phyloP scores from a whole-genome alignment of 1,284 basidiomycete species.

The Ceratobasidium sp. region DNA sequence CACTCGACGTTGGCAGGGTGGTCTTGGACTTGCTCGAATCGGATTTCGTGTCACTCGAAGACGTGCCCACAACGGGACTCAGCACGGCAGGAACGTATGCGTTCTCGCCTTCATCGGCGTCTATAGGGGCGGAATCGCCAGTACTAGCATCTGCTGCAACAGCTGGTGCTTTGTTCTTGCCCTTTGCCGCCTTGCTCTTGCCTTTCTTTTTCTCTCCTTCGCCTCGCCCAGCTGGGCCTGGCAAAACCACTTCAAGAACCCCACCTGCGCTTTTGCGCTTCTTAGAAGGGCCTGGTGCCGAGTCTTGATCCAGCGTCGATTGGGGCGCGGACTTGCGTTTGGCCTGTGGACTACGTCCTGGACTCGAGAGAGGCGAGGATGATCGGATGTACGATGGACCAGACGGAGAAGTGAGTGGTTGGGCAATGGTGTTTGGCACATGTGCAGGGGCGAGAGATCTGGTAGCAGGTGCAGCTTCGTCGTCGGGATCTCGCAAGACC shows the following conservation, averaged over 20 bases:
- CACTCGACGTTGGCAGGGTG: constrained; percentile 1
- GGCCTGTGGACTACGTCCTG: constrained; percentile 22
- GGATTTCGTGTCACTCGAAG: background rate
- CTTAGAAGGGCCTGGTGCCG: constrained; percentile 5
- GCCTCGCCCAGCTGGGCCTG: background rate
- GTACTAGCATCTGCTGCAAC: background rate
- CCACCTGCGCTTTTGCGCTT: constrained; percentile 29
- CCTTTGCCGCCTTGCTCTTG: constrained; percentile 26
- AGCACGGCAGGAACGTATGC: background rate
- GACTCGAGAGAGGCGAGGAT: constrained; percentile 34
- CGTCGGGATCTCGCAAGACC: constrained; percentile 1
- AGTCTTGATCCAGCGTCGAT: background rate
- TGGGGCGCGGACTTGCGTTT: constrained; percentile 24
- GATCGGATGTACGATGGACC: background rate
- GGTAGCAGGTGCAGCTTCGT: background rate
- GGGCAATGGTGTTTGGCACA: background rate
- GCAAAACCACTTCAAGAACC: constrained; percentile 19
- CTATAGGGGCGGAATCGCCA: background rate
- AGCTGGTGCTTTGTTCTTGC: background rate
- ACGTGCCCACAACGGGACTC: background rate
- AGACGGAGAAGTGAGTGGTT: background rate
- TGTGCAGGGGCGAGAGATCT: background rate
- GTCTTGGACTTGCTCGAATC: background rate
- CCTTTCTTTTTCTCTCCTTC: constrained; percentile 11
- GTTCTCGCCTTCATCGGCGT: background rate